These are phyloP conservation scores for Phytophthora cryptogea DNA, from an alignment of 352 stramenopile genomes.

Conservation along the genomic window DNA sequence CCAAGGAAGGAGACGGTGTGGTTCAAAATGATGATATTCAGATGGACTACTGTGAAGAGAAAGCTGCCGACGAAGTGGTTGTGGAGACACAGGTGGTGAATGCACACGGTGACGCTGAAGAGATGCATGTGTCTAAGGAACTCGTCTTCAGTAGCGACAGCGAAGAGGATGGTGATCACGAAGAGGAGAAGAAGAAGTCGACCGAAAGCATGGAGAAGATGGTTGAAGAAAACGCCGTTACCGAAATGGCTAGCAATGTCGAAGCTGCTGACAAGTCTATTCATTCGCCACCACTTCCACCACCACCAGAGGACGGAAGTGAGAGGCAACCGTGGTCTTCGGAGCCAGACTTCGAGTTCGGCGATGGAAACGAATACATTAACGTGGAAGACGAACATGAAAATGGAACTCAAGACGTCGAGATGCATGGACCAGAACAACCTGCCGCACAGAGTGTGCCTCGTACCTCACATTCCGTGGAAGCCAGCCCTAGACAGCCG, in stretches of 20 bases:
- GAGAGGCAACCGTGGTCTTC: constrained; percentile 18
- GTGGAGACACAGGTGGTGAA: constrained; percentile 13
- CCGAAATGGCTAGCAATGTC: neutral
- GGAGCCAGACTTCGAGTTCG: constrained; percentile 33
- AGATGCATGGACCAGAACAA: constrained; percentile 20
- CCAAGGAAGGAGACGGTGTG: constrained; percentile 6
- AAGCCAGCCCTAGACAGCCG: constrained; percentile 8
- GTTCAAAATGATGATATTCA: constrained; percentile 5
- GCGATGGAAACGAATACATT: constrained; percentile 11
- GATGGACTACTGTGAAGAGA: constrained; percentile 4
- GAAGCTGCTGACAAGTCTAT: neutral
- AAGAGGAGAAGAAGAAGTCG: constrained; percentile 28
- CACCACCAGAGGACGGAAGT: constrained; percentile 5
- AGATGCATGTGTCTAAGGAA: constrained; percentile 45
- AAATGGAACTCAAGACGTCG: constrained; percentile 17
- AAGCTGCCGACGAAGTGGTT: constrained; percentile 10
- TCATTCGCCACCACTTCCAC: neutral
- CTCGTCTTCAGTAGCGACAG: constrained; percentile 50
- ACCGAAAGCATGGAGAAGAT: constrained; percentile 6
- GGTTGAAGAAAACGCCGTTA: constrained; percentile 9
- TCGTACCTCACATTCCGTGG: neutral
- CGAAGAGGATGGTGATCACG: constrained; percentile 21
- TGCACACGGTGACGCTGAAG: constrained; percentile 31
- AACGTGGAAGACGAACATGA: constrained; percentile 3
- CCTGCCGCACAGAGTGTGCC: constrained; percentile 2